phyloP scores from a whole-genome alignment of 192 early-diverging fungal genomes.

The Glomus cerebriforme region DNA sequence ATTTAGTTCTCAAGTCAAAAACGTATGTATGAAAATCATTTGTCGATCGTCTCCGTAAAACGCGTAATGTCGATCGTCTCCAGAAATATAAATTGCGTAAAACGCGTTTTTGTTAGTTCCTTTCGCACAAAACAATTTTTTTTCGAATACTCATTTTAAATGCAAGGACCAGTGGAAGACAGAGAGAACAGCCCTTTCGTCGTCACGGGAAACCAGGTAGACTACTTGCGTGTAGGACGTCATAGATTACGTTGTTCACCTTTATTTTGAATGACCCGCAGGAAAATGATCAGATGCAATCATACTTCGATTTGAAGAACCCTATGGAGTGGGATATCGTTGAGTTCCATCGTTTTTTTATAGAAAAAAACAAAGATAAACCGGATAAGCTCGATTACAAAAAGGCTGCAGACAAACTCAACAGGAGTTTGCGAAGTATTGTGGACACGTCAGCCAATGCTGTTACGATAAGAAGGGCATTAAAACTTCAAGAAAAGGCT shows the following conservation, averaged over 20 bases:
- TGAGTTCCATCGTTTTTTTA: conserved; percentile 6
- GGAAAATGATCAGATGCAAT: too few relatives aligned
- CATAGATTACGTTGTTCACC: too few relatives aligned
- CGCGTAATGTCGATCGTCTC: too few relatives aligned
- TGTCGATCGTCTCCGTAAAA: too few relatives aligned
- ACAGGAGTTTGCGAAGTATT: conserved; percentile 9
- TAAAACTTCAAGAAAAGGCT: conserved; percentile 14
- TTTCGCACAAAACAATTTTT: not conserved
- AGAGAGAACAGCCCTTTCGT: conserved; percentile 2
- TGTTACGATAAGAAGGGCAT: conserved; percentile 8
- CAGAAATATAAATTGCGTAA: too few relatives aligned
- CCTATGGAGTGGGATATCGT: conserved; percentile 15
- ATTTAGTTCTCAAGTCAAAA: too few relatives aligned
- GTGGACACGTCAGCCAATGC: conserved; percentile 4
- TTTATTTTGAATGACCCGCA: too few relatives aligned
- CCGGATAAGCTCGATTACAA: conserved; percentile 8
- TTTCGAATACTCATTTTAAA: conserved; percentile 13
- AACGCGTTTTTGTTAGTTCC: too few relatives aligned
- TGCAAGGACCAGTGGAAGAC: conserved; percentile 19
- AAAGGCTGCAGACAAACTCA: conserved; percentile 15
- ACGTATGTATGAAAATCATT: too few relatives aligned
- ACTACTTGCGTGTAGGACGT: too few relatives aligned
- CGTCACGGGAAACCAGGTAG: not conserved
- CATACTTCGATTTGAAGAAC: too few relatives aligned
- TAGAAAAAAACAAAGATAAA: conserved; percentile 24